phyloP scores from a whole-genome alignment of 495 filamentous ascomycete species.

The Trichodelitschia bisporula region DNA sequence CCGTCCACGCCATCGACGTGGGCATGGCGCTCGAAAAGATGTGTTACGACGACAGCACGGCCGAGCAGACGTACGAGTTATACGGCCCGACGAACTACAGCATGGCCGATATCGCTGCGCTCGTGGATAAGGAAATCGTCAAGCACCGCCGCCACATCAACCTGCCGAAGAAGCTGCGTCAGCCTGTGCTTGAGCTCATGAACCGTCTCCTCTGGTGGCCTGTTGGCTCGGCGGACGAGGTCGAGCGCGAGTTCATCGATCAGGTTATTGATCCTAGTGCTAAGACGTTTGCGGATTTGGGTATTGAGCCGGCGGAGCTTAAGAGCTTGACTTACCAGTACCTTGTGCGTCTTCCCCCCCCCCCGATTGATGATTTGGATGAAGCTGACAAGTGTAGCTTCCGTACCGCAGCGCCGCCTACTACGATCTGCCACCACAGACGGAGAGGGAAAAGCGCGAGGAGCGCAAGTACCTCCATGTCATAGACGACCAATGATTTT shows the following conservation, averaged over 20 bases:
- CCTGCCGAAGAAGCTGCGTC: slow-evolving; percentile 53
- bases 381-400: slow-evolving; percentile 27
- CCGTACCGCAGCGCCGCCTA: slow-evolving; percentile 56
- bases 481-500: slow-evolving; percentile 53
- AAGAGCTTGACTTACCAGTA: slow-evolving; percentile 73
- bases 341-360: slow-evolving; percentile 35
- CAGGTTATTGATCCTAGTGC: slow-evolving; percentile 75
- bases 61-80: slow-evolving; percentile 78
- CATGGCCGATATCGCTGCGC: slow-evolving; percentile 56
- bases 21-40: slow-evolving; percentile 70
- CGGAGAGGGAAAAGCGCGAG: slow-evolving; percentile 79
- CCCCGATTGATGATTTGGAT: not conserved
- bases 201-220: slow-evolving; percentile 79
- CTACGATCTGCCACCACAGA: slow-evolving; percentile 84
- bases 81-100: slow-evolving; percentile 88
- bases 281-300: slow-evolving; percentile 89
- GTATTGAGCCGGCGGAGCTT: slow-evolving; percentile 65
- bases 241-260: slow-evolving; percentile 86
- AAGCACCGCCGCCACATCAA: slow-evolving; percentile 83
- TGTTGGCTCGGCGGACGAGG: slow-evolving; percentile 54
- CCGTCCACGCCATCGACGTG: slow-evolving; percentile 69
- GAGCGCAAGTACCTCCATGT: slow-evolving; percentile 95
- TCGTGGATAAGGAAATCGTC: slow-evolving; percentile 80
- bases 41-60: slow-evolving; percentile 71
- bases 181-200: slow-evolving; percentile 41